Conservation (phyloP, 768 basidiomycete genomes). For the Boletus subparvulus region DNA sequence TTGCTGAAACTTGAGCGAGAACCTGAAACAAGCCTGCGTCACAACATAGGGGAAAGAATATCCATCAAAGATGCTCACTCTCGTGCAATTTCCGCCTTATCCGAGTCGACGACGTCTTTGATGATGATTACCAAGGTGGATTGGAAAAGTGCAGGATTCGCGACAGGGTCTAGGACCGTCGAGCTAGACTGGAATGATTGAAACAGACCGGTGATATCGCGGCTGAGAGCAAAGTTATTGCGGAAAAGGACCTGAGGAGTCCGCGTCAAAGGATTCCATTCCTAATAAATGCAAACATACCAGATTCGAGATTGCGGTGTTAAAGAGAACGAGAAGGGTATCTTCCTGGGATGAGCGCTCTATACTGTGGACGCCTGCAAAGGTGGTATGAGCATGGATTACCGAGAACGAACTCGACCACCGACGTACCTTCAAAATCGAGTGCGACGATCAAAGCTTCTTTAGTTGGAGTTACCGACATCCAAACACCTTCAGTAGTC, state of each 20-base stretch:
- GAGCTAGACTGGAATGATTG: slow-evolving; percentile 60
- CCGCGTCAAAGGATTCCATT: neutral
- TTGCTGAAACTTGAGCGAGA: slow-evolving; percentile 55
- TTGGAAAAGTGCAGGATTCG: slow-evolving; percentile 58
- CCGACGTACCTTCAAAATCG: slow-evolving; percentile 56
- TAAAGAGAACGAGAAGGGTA: slow-evolving; percentile 61
- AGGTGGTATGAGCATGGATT: neutral
- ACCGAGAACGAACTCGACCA: slow-evolving; percentile 1
- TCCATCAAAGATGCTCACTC: slow-evolving; percentile 42
- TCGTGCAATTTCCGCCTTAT: slow-evolving; percentile 54
- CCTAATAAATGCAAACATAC: slow-evolving; percentile 33
- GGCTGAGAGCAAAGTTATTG: slow-evolving; percentile 62
- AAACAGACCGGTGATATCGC: slow-evolving; percentile 61
- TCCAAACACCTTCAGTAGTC: slow-evolving; percentile 65
- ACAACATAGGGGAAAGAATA: neutral
- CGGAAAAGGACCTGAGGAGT: slow-evolving; percentile 55
- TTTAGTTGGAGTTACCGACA: slow-evolving; percentile 61
- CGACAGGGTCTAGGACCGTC: slow-evolving; percentile 53
- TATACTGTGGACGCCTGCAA: slow-evolving; percentile 60
- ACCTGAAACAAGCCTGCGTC: slow-evolving; percentile 34
- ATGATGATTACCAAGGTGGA: slow-evolving; percentile 63
- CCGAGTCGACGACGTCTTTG: slow-evolving; percentile 66
- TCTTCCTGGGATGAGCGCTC: slow-evolving; percentile 65
- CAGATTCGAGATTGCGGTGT: slow-evolving; percentile 62
- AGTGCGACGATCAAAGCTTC: slow-evolving; percentile 57